Conservation (phyloP, 768 basidiomycete species). For the Boletellus sp. region DNA sequence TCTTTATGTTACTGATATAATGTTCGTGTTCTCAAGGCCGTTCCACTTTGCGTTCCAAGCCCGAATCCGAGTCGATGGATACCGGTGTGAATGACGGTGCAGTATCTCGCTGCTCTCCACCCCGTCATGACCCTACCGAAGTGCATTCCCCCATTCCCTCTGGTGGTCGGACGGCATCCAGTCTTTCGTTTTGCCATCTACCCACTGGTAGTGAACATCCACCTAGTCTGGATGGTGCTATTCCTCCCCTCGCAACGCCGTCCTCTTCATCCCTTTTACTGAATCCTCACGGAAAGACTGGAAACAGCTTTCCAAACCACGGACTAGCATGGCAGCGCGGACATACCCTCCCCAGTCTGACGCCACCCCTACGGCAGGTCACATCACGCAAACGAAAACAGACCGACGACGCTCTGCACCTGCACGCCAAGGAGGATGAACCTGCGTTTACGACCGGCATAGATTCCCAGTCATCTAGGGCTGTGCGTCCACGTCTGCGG, state of each 20-base stretch:
- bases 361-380: not conserved
- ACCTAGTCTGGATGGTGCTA: not conserved
- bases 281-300: not conserved
- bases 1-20: not conserved
- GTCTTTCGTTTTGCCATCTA: not conserved
- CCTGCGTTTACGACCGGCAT: not conserved
- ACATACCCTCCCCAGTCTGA: not conserved
- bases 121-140: not conserved
- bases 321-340: not conserved
- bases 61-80: slow-evolving; percentile 9
- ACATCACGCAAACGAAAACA: slow-evolving; percentile 19
- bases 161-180: not conserved
- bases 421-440: not conserved
- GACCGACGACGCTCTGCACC: not conserved
- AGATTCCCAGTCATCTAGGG: not conserved
- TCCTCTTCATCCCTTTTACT: not conserved
- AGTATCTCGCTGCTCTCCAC: not conserved
- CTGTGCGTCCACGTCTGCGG: slow-evolving; percentile 8
- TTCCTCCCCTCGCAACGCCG: not conserved
- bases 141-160: not conserved
- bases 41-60: not conserved
- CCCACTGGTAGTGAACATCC: too few relatives aligned
- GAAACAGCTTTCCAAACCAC: not conserved
- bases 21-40: not conserved
- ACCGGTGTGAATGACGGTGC: slow-evolving; percentile 12